Percentiles rank a stretch among this genome's conserved stretches.
These are phyloP conservation scores for Talaromyces albobiverticillius DNA, from an alignment of 2,329 filamentous ascomycete species.

Conservation along the genomic window DNA sequence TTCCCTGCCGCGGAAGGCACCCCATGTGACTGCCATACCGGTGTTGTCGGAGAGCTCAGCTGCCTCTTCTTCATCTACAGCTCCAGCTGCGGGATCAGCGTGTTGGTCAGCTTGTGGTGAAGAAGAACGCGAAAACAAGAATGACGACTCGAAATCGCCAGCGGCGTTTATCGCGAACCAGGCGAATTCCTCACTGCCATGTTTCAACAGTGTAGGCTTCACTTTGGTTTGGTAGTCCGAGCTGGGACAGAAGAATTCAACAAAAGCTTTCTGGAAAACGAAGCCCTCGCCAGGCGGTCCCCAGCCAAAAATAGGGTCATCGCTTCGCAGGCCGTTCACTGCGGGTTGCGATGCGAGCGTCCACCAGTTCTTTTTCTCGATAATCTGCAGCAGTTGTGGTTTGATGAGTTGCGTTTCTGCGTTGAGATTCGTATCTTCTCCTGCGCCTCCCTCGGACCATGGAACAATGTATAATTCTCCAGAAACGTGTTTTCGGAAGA, in stretches of 20 bases:
- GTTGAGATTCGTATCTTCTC: slow-evolving; percentile 46
- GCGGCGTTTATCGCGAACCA: slow-evolving; percentile 81
- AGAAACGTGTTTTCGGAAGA: slow-evolving; percentile 79
- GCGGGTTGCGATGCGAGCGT: slow-evolving; percentile 93
- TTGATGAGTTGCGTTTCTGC: slow-evolving; percentile 82
- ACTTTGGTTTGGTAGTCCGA: slow-evolving; percentile 66
- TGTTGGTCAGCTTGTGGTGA: slow-evolving; percentile 17
- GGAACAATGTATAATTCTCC: slow-evolving; percentile 79
- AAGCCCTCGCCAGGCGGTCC: slow-evolving; percentile 81
- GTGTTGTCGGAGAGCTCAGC: slow-evolving; percentile 39
- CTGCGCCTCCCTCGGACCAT: slow-evolving; percentile 79
- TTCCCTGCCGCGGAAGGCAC: slow-evolving; percentile 90
- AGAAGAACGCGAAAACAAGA: slow-evolving; percentile 27
- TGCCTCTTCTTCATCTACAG: slow-evolving; percentile 49
- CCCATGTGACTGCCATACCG: slow-evolving; percentile 96
- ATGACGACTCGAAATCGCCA: slow-evolving; percentile 72
- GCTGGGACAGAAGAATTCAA: slow-evolving; percentile 85
- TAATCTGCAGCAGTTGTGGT: slow-evolving; percentile 70
- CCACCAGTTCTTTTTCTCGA: slow-evolving; percentile 82
- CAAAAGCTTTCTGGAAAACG: slow-evolving; percentile 97
- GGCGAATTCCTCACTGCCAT: slow-evolving; percentile 66
- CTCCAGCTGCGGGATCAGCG: slow-evolving; percentile 7
- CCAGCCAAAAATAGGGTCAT: slow-evolving; percentile 83
- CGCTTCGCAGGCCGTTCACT: slow-evolving; percentile 78
- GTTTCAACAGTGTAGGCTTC: slow-evolving; percentile 57